These are phyloP conservation scores for Mycena galopus DNA, from an alignment of 768 basidiomycete genomes.

Conservation along the genomic window DNA sequence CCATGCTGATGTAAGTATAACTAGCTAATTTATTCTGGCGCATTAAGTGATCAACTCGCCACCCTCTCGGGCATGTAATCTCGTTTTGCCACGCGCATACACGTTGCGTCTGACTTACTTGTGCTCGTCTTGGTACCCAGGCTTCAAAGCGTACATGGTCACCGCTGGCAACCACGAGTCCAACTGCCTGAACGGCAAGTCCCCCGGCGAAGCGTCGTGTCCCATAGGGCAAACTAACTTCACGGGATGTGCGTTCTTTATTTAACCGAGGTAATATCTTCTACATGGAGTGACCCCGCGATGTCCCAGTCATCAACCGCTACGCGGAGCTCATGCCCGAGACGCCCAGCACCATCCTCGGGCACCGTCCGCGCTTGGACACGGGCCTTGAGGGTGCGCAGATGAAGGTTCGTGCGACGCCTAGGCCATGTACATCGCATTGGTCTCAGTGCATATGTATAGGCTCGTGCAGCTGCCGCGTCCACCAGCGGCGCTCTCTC, in stretches of 20 bases:
- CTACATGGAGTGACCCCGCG: conserved; percentile 14
- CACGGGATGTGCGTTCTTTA: conserved; percentile 19
- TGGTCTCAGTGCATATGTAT: conserved; percentile 10
- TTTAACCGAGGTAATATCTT: conserved; percentile 7
- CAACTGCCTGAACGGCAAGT: conserved; percentile 21
- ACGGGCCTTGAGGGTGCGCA: conserved; percentile 15
- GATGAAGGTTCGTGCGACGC: conserved; percentile 19
- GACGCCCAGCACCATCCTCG: conserved; percentile 15
- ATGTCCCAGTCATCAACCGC: conserved; percentile 20
- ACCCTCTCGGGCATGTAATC: conserved; percentile 17
- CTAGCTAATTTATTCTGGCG: conserved; percentile 8
- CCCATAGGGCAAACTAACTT: conserved; percentile 22
- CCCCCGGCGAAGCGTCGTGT: conserved; percentile 23
- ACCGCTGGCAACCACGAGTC: conserved; percentile 21
- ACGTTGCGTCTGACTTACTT: conserved; percentile 6
- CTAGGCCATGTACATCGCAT: conserved; percentile 10
- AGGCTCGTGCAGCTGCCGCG: conserved; percentile 15
- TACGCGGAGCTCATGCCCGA: conserved; percentile 22
- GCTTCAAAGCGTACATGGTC: conserved; percentile 24
- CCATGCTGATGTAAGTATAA: conserved; percentile 9
- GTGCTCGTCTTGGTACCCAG: conserved; percentile 12
- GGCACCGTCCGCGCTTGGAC: conserved; percentile 17
- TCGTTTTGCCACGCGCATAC: conserved; percentile 11
- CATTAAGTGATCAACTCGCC: conserved; percentile 11
- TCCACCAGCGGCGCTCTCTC: conserved; percentile 13